Evolutionary conservation across 768 basidiomycete species (phyloP), one percentile per base, ranked within the genome.

Genomic region (Auricularia sp.): DNA sequence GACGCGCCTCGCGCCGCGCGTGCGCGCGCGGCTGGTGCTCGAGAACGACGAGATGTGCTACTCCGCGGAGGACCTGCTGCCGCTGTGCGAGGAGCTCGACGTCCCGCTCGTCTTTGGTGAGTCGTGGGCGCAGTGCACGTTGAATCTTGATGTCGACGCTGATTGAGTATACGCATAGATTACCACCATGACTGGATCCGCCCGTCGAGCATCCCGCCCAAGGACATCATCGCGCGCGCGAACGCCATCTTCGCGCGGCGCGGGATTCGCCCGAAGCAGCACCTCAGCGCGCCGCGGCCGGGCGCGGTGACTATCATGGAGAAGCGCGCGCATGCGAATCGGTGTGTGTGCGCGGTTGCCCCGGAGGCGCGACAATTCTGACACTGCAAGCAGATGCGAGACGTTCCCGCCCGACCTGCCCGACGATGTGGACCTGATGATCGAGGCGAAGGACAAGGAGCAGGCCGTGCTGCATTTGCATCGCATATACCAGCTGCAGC

Each of bases 31-130:
- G 56, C 73, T 95, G 24, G 94, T 93, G 1, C 78, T 94, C n/a
- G 95, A 98, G 75, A 98, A 97, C 66, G 95, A 97, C 68, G 95
- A 98, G 80, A 80, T 97, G 68, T 96, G 93, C 71, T 97, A 94
- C 74, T 92, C 85, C 62, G 88, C 90, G 0, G 92, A 92, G 66
- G 95, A 97, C 64, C 78, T 97, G 11, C 78, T 97, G n/a, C 88
- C 89, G 0, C 69, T 94, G 0, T 95, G 93, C 72, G 86, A 92
- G 69, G 90, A 94, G 72, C 81, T 97, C 2, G 77, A 85, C 37
- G 82, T 97, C 33, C 88, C 87, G 3, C 77, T 92, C 54, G 83
- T 89, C 7, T 83, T 88, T 64, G 85, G 80, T 81, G 51, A 29
- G 74, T 71, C 24, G 39, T 39, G 39, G 39, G 13, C 13, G 39